Base-by-base conservation (phyloP, 139 green algal genomes). In the Micromonas commoda region DNA sequence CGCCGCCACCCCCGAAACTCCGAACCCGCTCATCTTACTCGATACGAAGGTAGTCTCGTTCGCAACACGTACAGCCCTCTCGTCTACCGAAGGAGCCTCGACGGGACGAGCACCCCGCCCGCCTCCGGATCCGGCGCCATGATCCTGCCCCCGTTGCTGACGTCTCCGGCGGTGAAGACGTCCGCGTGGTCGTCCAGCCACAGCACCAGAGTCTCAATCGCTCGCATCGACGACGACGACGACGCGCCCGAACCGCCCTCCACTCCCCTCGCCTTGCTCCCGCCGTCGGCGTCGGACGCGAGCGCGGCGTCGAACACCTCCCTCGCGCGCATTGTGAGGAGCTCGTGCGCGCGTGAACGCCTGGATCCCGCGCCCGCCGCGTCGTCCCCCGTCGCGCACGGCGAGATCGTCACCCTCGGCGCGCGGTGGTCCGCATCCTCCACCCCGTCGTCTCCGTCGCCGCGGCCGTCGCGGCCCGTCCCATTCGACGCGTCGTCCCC, bases 101-200 rank as follows among this genome's bases (percentile, higher is more conserved):
- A 37, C n/a, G 64, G 64, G 33, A 71, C 33, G 26, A 71, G 29
- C 64, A 39, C 64, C 28, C 29, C 29, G 2, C 28, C n/a, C 2
- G 28, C 28, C 2, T 32, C 33, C 13, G 3, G 3, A 13, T 71
- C 64, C 64, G 64, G 26, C 64, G 64, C 64, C 28, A 71, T 26
- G 28, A 71, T 29, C 13, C 26, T 26, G 28, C 64, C 64, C 6
- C 26, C 64, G 64, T 39, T 71, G 28, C 23, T n/a, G 26, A 4
- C n/a, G 45, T 71, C 64, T 29, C 26, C 26, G 23, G 26, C 26
- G 13, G 64, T 71, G 29, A 71, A 71, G 28, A 71, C 64, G 29
- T 71, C 64, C 28, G 6, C 3, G 26, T 26, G n/a, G 13, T 37
- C 28, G 13, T 38, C 64, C n/a, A 71, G 33, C 64, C 64, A 71